Evolutionary conservation across 179 eudicot species (phyloP), one percentile per base, ranked within the genome.

Genomic region (Heliamphora pulchella): DNA sequence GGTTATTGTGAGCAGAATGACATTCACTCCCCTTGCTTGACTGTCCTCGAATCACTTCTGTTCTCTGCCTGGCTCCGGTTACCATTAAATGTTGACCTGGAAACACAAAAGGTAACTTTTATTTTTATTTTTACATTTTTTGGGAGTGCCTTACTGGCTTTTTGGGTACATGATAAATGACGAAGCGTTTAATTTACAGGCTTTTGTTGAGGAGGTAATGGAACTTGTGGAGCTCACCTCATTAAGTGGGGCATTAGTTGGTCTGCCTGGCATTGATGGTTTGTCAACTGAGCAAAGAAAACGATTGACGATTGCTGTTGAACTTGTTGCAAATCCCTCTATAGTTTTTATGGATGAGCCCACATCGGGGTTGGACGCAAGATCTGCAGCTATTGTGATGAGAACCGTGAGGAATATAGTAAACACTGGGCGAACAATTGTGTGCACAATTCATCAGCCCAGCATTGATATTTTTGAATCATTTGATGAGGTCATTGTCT

Each of bases 281-380:
- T 83, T 94, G 66, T 94, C 98, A 48, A 94, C 94, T 0, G 98
- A 94, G 79, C 96, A 94, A 79, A 86, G 97, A 76, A 94, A 93
- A 82, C 86, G 98, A 81, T 82, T 94, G 80, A 94, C 98, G 2
- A 93, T 94, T 84, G 98, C 98, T n/a, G 91, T 93, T 79, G 97
- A 93, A 77, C 93, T 93, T 59, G 97, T 94, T 53, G 97, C 98
- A 53, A 94, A 94, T 83, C 98, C 98, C 65, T 94, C 97, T 47
- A 93, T 94, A 67, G 90, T 94, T 17, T 94, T 94, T 91, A 94
- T 93, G 98, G 98, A 94, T 80, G 98, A 94, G 77, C 98, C 98
- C 4, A 94, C 98, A 53, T 91, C 98, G 50, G 98, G 98, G 74
- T 89, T 94, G 46, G 98, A 94, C 91, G 98, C 97, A 63, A 89